Conservation (phyloP, 2,329 filamentous ascomycete species). For the Alternaria gaisen region DNA sequence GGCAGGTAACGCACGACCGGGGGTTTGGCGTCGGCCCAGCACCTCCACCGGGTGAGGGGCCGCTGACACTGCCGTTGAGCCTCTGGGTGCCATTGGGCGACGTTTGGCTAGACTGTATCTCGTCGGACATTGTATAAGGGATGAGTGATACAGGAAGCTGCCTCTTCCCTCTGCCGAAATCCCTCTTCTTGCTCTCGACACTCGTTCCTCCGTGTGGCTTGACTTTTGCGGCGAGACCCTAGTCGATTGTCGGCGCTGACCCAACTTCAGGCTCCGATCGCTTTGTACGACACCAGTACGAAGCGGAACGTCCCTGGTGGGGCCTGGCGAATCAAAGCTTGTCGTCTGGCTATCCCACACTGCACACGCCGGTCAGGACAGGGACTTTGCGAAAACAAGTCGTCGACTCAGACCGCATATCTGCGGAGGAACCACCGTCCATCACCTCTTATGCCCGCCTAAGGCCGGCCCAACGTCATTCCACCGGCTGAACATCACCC, state of each 20-base stretch:
- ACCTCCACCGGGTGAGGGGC: slow-evolving; percentile 18
- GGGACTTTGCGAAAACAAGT: background rate
- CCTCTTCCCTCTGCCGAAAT: background rate
- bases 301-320: background rate
- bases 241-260: slow-evolving; percentile 14
- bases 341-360: background rate
- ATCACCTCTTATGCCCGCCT: background rate
- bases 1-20: slow-evolving; percentile 49
- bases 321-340: background rate
- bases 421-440: background rate
- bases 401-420: background rate
- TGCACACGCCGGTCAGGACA: background rate
- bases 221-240: slow-evolving; percentile 16
- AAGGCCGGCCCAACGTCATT: slow-evolving; percentile 5
- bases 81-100: slow-evolving; percentile 32
- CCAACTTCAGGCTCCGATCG: slow-evolving; percentile 10
- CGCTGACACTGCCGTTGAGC: slow-evolving; percentile 27
- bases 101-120: slow-evolving; percentile 27
- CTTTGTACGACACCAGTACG: background rate
- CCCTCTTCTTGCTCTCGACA: slow-evolving; percentile 2
- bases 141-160: background rate
- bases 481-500: background rate
- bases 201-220: slow-evolving; percentile 8
- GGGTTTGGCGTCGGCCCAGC: slow-evolving; percentile 32
- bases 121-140: slow-evolving; percentile 35